Conservation (phyloP, 2,329 filamentous ascomycete species). For the Ophiostoma himal-ulmi region DNA sequence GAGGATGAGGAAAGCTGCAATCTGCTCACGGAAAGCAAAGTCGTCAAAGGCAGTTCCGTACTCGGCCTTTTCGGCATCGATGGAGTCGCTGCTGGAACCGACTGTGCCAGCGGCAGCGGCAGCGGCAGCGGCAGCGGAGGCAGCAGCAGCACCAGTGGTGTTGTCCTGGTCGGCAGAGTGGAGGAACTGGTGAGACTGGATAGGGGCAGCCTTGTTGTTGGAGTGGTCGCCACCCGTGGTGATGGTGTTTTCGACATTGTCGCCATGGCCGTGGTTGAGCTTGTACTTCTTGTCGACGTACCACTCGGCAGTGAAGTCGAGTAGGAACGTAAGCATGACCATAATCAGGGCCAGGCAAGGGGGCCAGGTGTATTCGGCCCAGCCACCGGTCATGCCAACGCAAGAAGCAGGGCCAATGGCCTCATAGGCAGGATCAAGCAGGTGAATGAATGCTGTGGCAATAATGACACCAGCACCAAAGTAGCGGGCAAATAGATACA, state of each 20-base stretch:
- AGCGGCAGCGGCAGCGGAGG: constrained; percentile 40
- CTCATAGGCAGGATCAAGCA: constrained; percentile 71
- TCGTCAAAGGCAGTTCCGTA: constrained; percentile 28
- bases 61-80: constrained; percentile 53
- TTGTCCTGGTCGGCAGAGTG: constrained; percentile 68
- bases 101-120: constrained; percentile 44
- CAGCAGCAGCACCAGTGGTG: constrained; percentile 46
- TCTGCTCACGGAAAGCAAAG: constrained; percentile 37
- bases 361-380: constrained; percentile 67
- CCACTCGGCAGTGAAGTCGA: constrained; percentile 76
- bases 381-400: constrained; percentile 49
- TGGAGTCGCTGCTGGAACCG: constrained; percentile 61
- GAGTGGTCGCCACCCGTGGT: constrained; percentile 29
- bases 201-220: constrained; percentile 14
- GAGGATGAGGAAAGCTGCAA: constrained; percentile 68
- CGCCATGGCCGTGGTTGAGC: constrained; percentile 46
- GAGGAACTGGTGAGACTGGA: constrained; percentile 49
- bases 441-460: constrained; percentile 86
- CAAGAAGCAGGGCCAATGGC: constrained; percentile 51
- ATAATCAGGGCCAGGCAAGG: constrained; percentile 82
- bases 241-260: constrained; percentile 43
- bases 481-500: constrained; percentile 79
- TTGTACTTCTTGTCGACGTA: constrained; percentile 55
- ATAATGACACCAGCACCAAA: constrained; percentile 93
- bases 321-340: constrained; percentile 78